Base-by-base conservation (phyloP, 176 grass and related monocot genomes). In the Saccharum officinarum region DNA sequence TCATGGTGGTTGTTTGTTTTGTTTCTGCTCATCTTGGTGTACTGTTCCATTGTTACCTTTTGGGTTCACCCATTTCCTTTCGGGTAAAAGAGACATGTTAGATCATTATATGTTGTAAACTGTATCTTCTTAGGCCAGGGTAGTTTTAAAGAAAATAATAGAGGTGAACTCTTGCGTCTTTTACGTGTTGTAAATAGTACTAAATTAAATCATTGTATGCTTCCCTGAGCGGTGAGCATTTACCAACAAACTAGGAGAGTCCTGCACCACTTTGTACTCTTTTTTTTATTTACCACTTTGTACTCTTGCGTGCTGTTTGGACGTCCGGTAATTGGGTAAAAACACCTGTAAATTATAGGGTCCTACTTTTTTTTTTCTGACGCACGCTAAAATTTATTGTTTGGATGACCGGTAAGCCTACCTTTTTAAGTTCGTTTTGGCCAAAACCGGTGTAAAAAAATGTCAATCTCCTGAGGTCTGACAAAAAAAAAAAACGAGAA, bases 131-230 rank as follows among this genome's bases (percentile, higher is more conserved):
- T 70, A 76, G n/a, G 30, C 16, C 49, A 28, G 37, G 23, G 34
- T 78, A 79, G 67, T 59, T 80, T 38, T 68, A 26, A 47, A 86
- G 39, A 44, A 49, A 83, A 73, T 67, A 52, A 73, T 67, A 86
- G 15, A 67, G 3, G 59, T 79, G 20, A 75, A 68, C 67, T 61
- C 38, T 31, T 86, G 75, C 31, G 33, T 80, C n/a, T 47, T 75
- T 69, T 64, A n/a, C 28, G 83, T 64, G 60, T 15, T 87, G 84
- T 84, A 84, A 90, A 83, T 80, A 83, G 28, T 70, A 76, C 9
- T 73, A 50, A 50, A 49, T 49, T 15, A 57, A 67, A 13, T 34
- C 9, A 57, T 26, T 8, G 11, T 39, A 34, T 50, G 22, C 28
- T 57, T 40, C 28, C 25, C 31, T 6, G 16, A 69, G 23, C 14